phyloP scores from a whole-genome alignment of 257 asterid species.

The Euphrasia confusa region DNA sequence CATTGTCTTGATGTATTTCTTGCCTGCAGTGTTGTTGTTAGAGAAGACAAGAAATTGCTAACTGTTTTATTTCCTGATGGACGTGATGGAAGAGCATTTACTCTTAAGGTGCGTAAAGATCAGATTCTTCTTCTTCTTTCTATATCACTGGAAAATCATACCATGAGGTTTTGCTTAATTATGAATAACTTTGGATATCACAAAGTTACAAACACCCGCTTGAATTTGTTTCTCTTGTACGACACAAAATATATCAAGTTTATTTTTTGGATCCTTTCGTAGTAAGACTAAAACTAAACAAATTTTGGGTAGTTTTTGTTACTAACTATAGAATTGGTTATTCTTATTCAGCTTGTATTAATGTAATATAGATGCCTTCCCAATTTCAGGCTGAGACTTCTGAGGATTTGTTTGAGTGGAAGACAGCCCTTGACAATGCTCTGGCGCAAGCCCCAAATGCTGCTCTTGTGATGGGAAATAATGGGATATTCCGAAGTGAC shows the following conservation, averaged over 20 bases:
- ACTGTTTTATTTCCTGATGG: slow-evolving; percentile 98
- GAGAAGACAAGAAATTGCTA: slow-evolving; percentile 94
- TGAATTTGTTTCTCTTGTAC: not conserved
- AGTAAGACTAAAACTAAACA: not conserved
- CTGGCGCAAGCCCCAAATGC: slow-evolving; percentile 97
- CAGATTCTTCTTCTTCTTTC: not conserved
- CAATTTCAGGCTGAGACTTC: slow-evolving; percentile 80
- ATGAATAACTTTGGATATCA: not conserved
- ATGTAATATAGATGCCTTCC: slow-evolving; percentile 10
- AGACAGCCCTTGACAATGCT: slow-evolving; percentile 91
- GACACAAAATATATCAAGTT: not conserved
- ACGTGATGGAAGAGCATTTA: slow-evolving; percentile 97
- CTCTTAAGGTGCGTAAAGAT: slow-evolving; percentile 67
- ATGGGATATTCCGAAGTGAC: slow-evolving; percentile 86
- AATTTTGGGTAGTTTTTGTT: not conserved
- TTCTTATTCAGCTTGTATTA: slow-evolving; percentile 15
- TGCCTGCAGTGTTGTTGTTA: slow-evolving; percentile 81
- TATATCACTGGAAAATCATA: not conserved
- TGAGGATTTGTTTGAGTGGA: slow-evolving; percentile 97
- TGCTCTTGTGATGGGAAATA: slow-evolving; percentile 98
- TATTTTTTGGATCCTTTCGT: not conserved
- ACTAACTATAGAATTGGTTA: slow-evolving; percentile 4
- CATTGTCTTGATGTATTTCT: slow-evolving; percentile 26
- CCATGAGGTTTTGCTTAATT: not conserved
- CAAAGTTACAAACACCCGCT: not conserved